Base-by-base conservation (phyloP, 2,329 filamentous ascomycete genomes). In the Ascochyta lentis region DNA sequence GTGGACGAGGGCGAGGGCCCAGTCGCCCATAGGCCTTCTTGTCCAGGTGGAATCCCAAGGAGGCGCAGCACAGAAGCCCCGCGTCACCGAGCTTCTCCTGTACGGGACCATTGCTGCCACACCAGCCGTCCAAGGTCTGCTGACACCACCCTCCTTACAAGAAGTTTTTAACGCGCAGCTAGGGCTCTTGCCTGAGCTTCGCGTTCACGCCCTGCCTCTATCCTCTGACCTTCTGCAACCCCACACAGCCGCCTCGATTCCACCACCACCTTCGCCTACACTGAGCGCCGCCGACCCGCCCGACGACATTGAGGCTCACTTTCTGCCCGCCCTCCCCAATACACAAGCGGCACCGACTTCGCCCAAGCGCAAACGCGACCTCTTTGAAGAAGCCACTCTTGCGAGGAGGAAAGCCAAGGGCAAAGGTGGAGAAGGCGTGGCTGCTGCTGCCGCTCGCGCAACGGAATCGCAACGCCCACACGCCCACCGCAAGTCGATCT, bases 331-430 rank as follows among this genome's bases (percentile, higher is more conserved):
- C 9, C 52, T 69, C 24, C 60, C 71, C 49, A 54, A 66, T 6
- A 56, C 67, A 5, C 65, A 66, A 1, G 15, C 22, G 3, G 56
- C 69, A 0, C 67, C 71, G 0, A 47, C 43, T 7, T 69, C 66
- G 6, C 67, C 72, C 10, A 83, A 81, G 60, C 75, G 79, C 15
- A 79, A 76, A 49, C 75, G 73, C 22, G 75, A 79, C 31, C 66
- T 81, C 4, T 81, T 83, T 46, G 79, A 83, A 43, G 77, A 80
- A 63, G 81, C 81, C 4, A 72, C 74, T 1, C 72, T 79, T 42
- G 76, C 75, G 3, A 74, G 76, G 3, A 76, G 72, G 43, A 78
- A 78, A 49, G 76, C 78, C 1, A 75, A 74, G 29, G 69, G 75
- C 15, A 72, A 74, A 10, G 79, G 78, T 4, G 80, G 79, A 2